Evolutionary conservation across 768 basidiomycete species (phyloP).

Genomic region (Boletus patriciae): DNA sequence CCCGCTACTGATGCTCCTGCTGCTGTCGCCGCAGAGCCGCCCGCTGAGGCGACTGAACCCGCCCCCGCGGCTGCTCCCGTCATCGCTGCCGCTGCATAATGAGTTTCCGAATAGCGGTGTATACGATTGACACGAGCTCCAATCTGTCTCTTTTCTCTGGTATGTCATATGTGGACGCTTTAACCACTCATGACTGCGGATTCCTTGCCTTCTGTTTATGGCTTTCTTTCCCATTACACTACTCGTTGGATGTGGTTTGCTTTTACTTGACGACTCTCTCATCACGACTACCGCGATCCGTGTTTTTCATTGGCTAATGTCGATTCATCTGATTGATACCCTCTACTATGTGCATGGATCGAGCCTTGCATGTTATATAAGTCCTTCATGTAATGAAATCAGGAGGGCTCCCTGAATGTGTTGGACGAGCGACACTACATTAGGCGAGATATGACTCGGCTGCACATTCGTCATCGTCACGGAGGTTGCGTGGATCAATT

Average conservation of each 20-base stretch:
- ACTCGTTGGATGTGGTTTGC: slow-evolving; percentile 61
- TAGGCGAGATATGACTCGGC: slow-evolving; percentile 25
- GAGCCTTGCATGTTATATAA: slow-evolving; percentile 33
- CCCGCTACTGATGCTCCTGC: slow-evolving; percentile 54
- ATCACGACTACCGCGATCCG: slow-evolving; percentile 65
- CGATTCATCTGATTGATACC: slow-evolving; percentile 65
- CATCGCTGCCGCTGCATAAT: slow-evolving; percentile 81
- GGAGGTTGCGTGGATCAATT: not conserved
- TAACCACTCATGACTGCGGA: slow-evolving; percentile 40
- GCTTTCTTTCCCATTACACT: slow-evolving; percentile 39
- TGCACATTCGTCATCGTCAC: not conserved
- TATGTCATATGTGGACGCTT: slow-evolving; percentile 40
- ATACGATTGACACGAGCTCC: slow-evolving; percentile 48
- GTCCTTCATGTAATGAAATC: slow-evolving; percentile 34
- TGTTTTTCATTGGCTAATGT: slow-evolving; percentile 62
- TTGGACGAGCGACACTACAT: not conserved
- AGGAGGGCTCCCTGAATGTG: slow-evolving; percentile 13
- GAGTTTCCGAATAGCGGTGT: slow-evolving; percentile 17
- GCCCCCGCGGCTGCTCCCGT: slow-evolving; percentile 57
- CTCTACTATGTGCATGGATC: slow-evolving; percentile 32
- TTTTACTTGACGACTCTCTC: slow-evolving; percentile 57
- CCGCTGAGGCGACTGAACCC: slow-evolving; percentile 36
- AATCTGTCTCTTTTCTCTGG: slow-evolving; percentile 36
- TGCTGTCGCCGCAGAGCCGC: slow-evolving; percentile 36
- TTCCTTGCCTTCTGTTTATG: slow-evolving; percentile 36